These are phyloP conservation scores for Penicillium sp. DNA, from an alignment of 2,329 filamentous ascomycete species.

Conservation along the genomic window DNA sequence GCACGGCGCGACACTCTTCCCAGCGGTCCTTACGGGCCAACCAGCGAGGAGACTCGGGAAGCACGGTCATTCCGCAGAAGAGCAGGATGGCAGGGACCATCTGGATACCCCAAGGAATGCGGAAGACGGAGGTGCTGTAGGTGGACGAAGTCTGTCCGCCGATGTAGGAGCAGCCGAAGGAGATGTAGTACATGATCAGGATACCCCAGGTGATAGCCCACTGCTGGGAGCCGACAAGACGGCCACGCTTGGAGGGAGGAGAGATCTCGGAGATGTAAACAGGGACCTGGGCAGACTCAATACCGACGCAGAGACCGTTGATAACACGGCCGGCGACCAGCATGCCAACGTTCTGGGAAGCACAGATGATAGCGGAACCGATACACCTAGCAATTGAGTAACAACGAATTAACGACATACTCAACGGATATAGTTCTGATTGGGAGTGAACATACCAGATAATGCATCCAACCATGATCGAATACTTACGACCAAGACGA, in stretches of 20 bases:
- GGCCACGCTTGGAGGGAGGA: conserved; percentile 51
- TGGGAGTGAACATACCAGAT: conserved; percentile 38
- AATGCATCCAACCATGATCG: conserved; percentile 48
- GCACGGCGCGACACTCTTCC: conserved; percentile 48
- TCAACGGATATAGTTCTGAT: background rate
- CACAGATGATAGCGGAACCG: conserved; percentile 54
- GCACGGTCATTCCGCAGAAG: conserved; percentile 49
- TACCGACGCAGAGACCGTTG: conserved; percentile 67
- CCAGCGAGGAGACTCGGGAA: conserved; percentile 59
- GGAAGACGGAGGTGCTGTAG: conserved; percentile 51
- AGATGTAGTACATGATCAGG: conserved; percentile 64
- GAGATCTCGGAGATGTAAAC: conserved; percentile 67
- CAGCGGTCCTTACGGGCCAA: conserved; percentile 58
- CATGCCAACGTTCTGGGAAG: conserved; percentile 61
- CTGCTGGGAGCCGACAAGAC: conserved; percentile 68
- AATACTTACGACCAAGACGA: conserved; percentile 48
- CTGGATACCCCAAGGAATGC: conserved; percentile 61
- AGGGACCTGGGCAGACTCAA: conserved; percentile 65
- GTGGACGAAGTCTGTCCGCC: conserved; percentile 33
- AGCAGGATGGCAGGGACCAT: conserved; percentile 57
- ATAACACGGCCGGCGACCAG: conserved; percentile 64
- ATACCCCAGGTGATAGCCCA: conserved; percentile 71
- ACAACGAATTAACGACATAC: background rate
- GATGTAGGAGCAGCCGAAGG: conserved; percentile 58
- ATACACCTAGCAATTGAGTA: conserved; percentile 43